Base-by-base conservation (phyloP, 257 asterid species). In the Penstemon newberryi region DNA sequence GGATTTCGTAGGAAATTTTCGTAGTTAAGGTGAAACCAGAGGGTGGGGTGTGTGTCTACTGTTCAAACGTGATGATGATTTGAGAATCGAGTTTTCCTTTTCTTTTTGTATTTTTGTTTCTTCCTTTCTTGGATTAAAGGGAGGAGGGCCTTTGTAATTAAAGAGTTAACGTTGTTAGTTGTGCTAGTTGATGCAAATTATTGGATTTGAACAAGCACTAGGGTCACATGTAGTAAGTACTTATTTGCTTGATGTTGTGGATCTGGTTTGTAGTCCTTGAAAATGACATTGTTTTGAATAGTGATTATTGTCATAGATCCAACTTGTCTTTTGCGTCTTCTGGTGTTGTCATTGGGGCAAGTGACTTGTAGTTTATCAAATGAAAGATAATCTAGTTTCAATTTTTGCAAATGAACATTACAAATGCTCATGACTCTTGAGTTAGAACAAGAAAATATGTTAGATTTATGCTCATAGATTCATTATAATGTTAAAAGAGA, bases 61-160 rank as follows among this genome's bases (percentile, higher is more conserved):
- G 44, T 15, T 55, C n/a, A 37, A 56, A 56, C 43, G 45, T 33
- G 40, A 61, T 49, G 13, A 33, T 45, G 66, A 55, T 50, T 60
- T 47, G 63, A 25, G 55, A 49, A 58, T 8, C 54, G 38, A 25
- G 50, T 18, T 47, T 43, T 43, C 19, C 13, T 70, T 57, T 49
- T 63, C 42, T 43, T 69, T 49, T 61, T 69, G 55, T 43, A 37
- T 61, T 44, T 47, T 58, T 47, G 73, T 47, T 63, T 70, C 73
- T 63, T 41, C 63, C 53, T 43, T 25, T 10, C 77, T 63, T 49
- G 72, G 74, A 60, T 70, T 62, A 38, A 44, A 70, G 56, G n/a
- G 80, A 70, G 69, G 73, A 70, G 75, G 79, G 65, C 73, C 66
- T 56, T 15, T 82, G 86, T 82, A 71, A 25, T 25, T 25, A 25